Evolutionary conservation across 2,329 filamentous ascomycete genomes (phyloP).

Genomic region (Drechslera avenae): DNA sequence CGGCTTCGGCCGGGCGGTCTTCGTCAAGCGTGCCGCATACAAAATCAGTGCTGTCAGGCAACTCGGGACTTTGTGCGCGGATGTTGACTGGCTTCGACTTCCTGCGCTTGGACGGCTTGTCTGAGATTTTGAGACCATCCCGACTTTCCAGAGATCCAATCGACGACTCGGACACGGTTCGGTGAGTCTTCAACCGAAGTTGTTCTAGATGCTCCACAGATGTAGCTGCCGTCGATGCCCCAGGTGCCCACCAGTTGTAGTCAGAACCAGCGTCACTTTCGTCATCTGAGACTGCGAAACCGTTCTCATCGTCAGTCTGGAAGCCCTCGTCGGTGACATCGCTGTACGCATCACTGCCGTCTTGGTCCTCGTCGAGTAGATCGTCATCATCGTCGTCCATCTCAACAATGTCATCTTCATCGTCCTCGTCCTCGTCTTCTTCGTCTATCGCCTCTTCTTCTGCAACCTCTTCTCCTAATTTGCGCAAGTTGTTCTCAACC

Average conservation of each 20-base stretch:
- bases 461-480: slow-evolving; percentile 77
- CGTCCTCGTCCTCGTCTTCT: slow-evolving; percentile 53
- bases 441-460: slow-evolving; percentile 82
- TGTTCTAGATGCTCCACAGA: slow-evolving; percentile 56
- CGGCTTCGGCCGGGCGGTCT: slow-evolving; percentile 90
- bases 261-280: slow-evolving; percentile 69
- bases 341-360: slow-evolving; percentile 44
- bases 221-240: slow-evolving; percentile 58
- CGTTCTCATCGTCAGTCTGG: slow-evolving; percentile 78
- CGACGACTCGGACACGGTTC: slow-evolving; percentile 59
- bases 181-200: slow-evolving; percentile 53
- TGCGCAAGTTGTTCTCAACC: slow-evolving; percentile 87
- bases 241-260: slow-evolving; percentile 67
- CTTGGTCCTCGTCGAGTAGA: slow-evolving; percentile 55
- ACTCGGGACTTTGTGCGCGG: slow-evolving; percentile 72
- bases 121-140: slow-evolving; percentile 34
- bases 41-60: slow-evolving; percentile 97
- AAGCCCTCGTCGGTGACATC: slow-evolving; percentile 68
- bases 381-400: slow-evolving; percentile 50
- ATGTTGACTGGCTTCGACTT: slow-evolving; percentile 61
- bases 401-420: slow-evolving; percentile 51
- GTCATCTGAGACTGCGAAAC: slow-evolving; percentile 72
- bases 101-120: slow-evolving; percentile 47
- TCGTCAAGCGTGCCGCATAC: slow-evolving; percentile 98
- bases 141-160: slow-evolving; percentile 56